These are phyloP conservation scores for Truncatella angustata DNA, from an alignment of 2,329 filamentous ascomycete genomes.

Conservation along the genomic window DNA sequence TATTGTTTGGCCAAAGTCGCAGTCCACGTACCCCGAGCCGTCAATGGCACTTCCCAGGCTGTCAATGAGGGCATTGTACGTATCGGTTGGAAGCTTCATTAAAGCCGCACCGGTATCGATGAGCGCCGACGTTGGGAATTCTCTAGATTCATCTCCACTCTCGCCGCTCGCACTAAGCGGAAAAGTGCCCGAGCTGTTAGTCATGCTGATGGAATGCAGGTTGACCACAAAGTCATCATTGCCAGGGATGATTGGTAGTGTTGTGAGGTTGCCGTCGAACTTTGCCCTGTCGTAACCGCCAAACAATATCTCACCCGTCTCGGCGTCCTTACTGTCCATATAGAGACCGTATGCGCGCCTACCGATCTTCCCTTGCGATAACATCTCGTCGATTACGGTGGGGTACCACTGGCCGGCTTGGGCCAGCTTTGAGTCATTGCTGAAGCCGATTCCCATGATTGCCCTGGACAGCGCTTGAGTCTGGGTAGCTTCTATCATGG, in stretches of 20 bases:
- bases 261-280: conserved; percentile 5
- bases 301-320: conserved; percentile 1
- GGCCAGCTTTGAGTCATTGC: background rate
- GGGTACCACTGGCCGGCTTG: conserved; percentile 3
- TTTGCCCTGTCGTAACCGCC: conserved; percentile 7
- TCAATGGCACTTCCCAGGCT: background rate
- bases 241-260: background rate
- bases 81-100: background rate
- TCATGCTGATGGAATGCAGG: conserved; percentile 1
- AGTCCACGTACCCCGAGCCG: conserved; percentile 1
- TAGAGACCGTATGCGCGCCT: conserved; percentile 6
- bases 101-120: conserved; percentile 4
- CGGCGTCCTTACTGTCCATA: conserved; percentile 5
- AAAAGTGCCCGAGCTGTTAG: conserved; percentile 5
- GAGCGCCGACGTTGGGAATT: conserved; percentile 3
- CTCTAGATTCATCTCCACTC: background rate
- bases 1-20: background rate
- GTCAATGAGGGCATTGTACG: background rate
- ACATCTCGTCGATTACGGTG: conserved; percentile 6
- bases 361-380: conserved; percentile 7
- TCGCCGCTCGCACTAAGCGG: background rate
- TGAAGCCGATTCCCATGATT: conserved; percentile 8
- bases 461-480: conserved; percentile 1
- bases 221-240: conserved; percentile 2
- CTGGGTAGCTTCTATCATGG: conserved; percentile 19